Base-by-base conservation (phyloP, 495 filamentous ascomycete species). In the Neurospora tetrasperma region DNA sequence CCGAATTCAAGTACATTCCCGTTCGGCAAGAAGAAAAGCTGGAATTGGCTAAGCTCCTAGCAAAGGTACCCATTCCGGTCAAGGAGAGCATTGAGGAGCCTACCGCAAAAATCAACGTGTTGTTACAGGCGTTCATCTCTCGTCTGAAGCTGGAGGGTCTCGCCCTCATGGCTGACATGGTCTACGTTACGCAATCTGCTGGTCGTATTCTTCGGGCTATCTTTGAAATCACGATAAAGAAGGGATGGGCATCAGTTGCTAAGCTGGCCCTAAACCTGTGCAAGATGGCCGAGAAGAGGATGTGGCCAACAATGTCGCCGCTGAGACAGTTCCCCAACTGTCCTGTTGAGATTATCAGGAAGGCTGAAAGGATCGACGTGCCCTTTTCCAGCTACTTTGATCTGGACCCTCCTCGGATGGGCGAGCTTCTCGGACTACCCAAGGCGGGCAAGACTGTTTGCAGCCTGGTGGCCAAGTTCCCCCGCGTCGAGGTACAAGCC, bases 241-340 rank as follows among this genome's bases (percentile, higher is more conserved):
- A 97, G 81, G 95, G 94, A 20, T 99, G 95, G 96, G 88, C 96
- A 9, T 93, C 90, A 16, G 96, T 98, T 14, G 92, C 96, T 10
- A 97, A 95, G 84, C 92, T 90, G 73, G 94, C 96, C 6, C 86
- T 99, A 42, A 93, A 98, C 76, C 85, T 99, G 46, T 99, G 96
- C 84, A 99, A 99, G 84, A 98, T 97, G 94, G 95, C 95, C 3
- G 96, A 99, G 85, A 97, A 96, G 86, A 86, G 96, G 35, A 98
- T 98, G 96, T 99, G 96, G 96, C 94, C 94, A 7, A 97, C 94
- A 27, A 98, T 98, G 96, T 92, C 93, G 23, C 96, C 96, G 8
- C 87, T 99, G 10, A 87, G 96, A 46, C 96, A 99, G 77, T 98
- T 98, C 79, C 89, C 92, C 2, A 83, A 83, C 44, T 96, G 93